phyloP scores from a whole-genome alignment of 441 rosid genomes.

The Euphorbia celastroides region DNA sequence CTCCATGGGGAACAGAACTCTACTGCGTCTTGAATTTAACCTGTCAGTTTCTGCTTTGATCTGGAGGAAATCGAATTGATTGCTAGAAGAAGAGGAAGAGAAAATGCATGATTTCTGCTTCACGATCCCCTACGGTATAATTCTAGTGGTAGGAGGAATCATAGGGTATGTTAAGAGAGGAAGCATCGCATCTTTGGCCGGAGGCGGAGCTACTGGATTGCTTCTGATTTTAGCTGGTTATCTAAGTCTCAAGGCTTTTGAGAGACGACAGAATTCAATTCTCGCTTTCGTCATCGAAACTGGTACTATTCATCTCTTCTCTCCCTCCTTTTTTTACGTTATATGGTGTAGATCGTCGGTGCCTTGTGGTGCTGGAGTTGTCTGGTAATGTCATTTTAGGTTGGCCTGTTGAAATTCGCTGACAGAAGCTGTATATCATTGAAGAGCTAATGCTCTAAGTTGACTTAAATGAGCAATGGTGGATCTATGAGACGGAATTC shows the following conservation, averaged over 20 bases:
- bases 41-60: background rate
- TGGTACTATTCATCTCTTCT: constrained; percentile 31
- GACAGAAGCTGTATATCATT: background rate
- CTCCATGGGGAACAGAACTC: background rate
- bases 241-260: constrained; percentile 80
- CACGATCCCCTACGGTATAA: constrained; percentile 88
- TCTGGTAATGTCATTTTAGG: background rate
- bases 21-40: background rate
- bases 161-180: constrained; percentile 72
- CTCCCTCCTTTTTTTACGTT: background rate
- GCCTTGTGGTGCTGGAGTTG: background rate
- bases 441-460: background rate
- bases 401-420: background rate
- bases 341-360: constrained; percentile 15
- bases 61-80: constrained; percentile 10
- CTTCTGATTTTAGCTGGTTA: constrained; percentile 72
- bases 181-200: constrained; percentile 71
- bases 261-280: constrained; percentile 55
- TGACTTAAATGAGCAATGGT: background rate
- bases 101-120: constrained; percentile 96
- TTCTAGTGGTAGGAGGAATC: constrained; percentile 75
- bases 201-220: constrained; percentile 74
- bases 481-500: background rate
- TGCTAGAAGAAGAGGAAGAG: background rate
- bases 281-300: constrained; percentile 64